Base-by-base conservation (phyloP, 2,329 filamentous ascomycete species). In the Metarhizium humberi region DNA sequence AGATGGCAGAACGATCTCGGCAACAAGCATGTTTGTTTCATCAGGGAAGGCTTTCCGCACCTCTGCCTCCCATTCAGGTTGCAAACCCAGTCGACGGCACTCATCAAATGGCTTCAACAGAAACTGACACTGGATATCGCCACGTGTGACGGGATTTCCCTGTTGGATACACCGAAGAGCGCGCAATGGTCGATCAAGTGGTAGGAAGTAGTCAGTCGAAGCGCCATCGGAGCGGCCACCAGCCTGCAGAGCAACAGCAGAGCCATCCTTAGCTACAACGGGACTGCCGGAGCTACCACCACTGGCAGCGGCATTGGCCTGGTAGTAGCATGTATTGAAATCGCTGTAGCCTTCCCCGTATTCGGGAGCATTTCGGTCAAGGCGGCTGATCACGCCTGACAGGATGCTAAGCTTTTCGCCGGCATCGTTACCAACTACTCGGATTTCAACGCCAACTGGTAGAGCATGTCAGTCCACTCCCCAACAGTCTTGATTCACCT, bases 281-380 rank as follows among this genome's bases (percentile, higher is more conserved):
- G 94, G 94, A 84, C 89, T 95, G 59, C 94, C 94, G n/a, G 94
- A 99, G 75, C 90, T 96, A 62, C 94, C 94, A 62, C 94, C 94
- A 69, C 92, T 97, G 3, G 94, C 95, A 4, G 94, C 92, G 3
- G 94, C 95, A 14, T 95, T 95, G 60, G 95, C 94, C 74, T 99
- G 94, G 64, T 97, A 97, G 77, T 99, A 99, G 69, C 95, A 86
- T 51, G 82, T 86, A 69, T 87, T 99, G 81, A 99, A 99, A 69
- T 99, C 94, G 71, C 92, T 94, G 71, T 99, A 99, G 32, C 94
- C 94, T 60, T 97, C 94, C 55, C 92, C 92, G 64, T 99, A 97
- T 66, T 99, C 94, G 16, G 94, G 94, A 2, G 95, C 95, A 71
- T 99, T 99, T 62, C 94, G 84, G 66, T 99, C 94, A 57, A 99